Evolutionary conservation across 1,139 yeast genomes (phyloP).

Genomic region (Lodderomyces metapsilosis): DNA sequence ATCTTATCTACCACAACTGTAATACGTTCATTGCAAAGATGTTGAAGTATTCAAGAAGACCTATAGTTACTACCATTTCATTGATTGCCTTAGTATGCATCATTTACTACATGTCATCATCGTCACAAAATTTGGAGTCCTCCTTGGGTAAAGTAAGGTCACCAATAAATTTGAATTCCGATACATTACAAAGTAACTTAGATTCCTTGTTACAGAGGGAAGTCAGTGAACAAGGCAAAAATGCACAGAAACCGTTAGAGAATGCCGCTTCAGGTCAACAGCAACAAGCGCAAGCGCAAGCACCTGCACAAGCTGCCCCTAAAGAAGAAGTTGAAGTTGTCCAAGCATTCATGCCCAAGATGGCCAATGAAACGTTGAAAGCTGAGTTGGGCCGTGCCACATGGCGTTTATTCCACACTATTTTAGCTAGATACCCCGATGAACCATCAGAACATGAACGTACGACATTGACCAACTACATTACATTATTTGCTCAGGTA

Average conservation of each 20-base stretch:
- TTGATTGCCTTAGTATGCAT: constrained; percentile 24
- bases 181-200: constrained; percentile 5
- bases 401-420: constrained; percentile 86
- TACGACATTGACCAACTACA: constrained; percentile 54
- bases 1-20: no score
- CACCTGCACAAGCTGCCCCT: not conserved
- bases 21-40: not conserved
- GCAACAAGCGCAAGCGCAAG: not conserved
- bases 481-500: constrained; percentile 66
- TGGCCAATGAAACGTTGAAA: constrained; percentile 61
- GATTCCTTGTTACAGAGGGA: constrained; percentile 3
- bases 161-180: constrained; percentile 22
- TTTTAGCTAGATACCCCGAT: constrained; percentile 88
- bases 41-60: constrained; percentile 18
- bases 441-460: constrained; percentile 65
- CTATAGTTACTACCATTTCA: constrained; percentile 24
- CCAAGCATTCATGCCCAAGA: constrained; percentile 77
- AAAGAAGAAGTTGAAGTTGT: not conserved
- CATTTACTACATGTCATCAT: constrained; percentile 27
- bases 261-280: not conserved
- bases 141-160: constrained; percentile 22
- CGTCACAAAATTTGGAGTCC: constrained; percentile 16
- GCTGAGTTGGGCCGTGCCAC: constrained; percentile 85
- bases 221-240: constrained; percentile 1
- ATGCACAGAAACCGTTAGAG: constrained; percentile 4